phyloP scores from a whole-genome alignment of 2,329 filamentous ascomycete genomes.

The Fusarium sacchari region DNA sequence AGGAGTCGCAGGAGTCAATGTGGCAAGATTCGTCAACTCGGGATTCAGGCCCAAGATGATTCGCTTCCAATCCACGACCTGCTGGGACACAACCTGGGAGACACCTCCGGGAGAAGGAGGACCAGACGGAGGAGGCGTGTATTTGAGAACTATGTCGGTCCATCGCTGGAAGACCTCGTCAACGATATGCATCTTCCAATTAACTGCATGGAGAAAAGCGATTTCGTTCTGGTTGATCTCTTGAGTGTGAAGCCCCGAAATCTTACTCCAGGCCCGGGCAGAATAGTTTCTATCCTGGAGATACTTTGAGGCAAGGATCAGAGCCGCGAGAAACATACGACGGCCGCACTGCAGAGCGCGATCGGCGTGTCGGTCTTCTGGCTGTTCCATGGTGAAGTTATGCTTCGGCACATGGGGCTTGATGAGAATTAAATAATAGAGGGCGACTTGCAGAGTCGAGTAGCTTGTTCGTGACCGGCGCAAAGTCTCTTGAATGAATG shows the following conservation, averaged over 20 bases:
- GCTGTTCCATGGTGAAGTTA: constrained; percentile 89
- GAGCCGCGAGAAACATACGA: constrained; percentile 94
- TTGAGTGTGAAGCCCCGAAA: constrained; percentile 89
- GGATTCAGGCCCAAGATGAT: constrained; percentile 67
- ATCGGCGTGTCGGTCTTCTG: constrained; percentile 74
- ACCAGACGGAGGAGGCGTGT: constrained; percentile 74
- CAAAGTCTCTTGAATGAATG: constrained; percentile 97
- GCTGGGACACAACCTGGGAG: constrained; percentile 56
- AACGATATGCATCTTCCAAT: constrained; percentile 94
- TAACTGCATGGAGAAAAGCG: constrained; percentile 86
- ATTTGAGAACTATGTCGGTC: constrained; percentile 90
- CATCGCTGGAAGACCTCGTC: constrained; percentile 90
- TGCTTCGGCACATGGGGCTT: constrained; percentile 86
- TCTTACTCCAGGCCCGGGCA: constrained; percentile 97
- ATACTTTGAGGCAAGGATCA: constrained; percentile 98
- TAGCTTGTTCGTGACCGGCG: constrained; percentile 96
- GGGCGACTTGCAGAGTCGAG: constrained; percentile 93
- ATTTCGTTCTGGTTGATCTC: constrained; percentile 99
- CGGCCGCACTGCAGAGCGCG: constrained; percentile 93
- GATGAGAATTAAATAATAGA: constrained; percentile 96
- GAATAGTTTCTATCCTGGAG: constrained; percentile 98
- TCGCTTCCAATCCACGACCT: constrained; percentile 66
- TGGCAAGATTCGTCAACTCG: constrained; percentile 67
- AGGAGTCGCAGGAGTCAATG: constrained; percentile 54
- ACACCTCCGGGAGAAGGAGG: constrained; percentile 64